Base-by-base conservation (phyloP, 2,329 filamentous ascomycete species). In the Pseudocercospora pini-densiflorae region DNA sequence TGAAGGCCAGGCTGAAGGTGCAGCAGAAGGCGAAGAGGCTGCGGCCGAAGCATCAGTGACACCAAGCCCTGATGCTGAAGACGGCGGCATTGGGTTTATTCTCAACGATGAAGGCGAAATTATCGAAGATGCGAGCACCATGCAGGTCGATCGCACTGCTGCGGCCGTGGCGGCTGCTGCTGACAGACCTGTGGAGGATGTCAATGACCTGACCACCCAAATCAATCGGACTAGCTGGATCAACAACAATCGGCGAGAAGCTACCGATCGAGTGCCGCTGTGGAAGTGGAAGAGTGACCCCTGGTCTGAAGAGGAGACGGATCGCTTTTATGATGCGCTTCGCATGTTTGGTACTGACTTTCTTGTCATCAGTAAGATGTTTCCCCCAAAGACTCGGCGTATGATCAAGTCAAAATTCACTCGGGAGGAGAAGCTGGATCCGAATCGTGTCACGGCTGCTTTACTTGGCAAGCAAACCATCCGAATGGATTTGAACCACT, bases 391-490 rank as follows among this genome's bases (percentile, higher is more conserved):
- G 74, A 90, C 87, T 66, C 86, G 92, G 19, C 86, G 89, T 33
- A 88, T 92, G 77, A 86, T 95, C 79, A 94, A 94, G 81, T 85
- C 90, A 70, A 95, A 95, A 77, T 95, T 92, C 80, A 91, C 90
- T 73, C 89, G 90, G 67, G 92, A 95, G 79, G 92, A 95, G 79
- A 84, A 87, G 36, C 82, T 87, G 61, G 85, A 90, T 69, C 88
- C 90, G 0, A 79, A 81, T 2, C 85, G 87, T 68, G 84, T 96
- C 71, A 88, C 88, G 67, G 83, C 84, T 40, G 88, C 88, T 5
- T 81, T 95, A 63, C 86, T 79, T 53, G 80, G 79, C 19, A 72
- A 75, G 21, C 77, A 78, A 19, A 75, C 78, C 8, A 77, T 79
- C 5, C 72, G 74, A n/a, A 77, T 78, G 76, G 75, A 80, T 60